Evolutionary conservation across 331 rosid species (phyloP).

Genomic region (Arachis monticola): DNA sequence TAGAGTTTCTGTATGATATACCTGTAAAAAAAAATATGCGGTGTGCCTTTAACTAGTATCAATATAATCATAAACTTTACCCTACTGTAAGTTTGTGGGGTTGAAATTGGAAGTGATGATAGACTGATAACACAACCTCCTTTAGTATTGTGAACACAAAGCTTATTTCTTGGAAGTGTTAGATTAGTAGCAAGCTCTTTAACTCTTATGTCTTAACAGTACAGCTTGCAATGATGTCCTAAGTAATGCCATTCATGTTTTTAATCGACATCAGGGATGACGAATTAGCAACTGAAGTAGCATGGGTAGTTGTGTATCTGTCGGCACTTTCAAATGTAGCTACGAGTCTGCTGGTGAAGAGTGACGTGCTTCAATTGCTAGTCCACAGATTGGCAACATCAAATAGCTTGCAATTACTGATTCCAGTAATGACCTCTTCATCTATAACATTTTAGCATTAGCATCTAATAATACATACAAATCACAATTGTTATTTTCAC

Average conservation of each 20-base stretch:
- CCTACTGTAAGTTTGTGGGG: constrained; percentile 36
- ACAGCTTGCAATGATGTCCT: constrained; percentile 28
- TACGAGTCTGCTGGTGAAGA: constrained; percentile 72
- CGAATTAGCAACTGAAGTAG: constrained; percentile 92
- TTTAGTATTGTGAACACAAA: constrained; percentile 32
- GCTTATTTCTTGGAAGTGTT: constrained; percentile 33
- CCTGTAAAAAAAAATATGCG: too few relatives aligned
- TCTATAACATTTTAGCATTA: constrained; percentile 22
- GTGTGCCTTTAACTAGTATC: constrained; percentile 26
- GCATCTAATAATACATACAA: constrained; percentile 21
- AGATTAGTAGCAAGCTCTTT: constrained; percentile 27
- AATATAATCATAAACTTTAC: constrained; percentile 22
- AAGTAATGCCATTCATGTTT: constrained; percentile 34
- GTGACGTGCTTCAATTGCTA: constrained; percentile 78
- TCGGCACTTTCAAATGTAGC: constrained; percentile 94
- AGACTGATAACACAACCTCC: constrained; percentile 31
- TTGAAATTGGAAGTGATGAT: constrained; percentile 33
- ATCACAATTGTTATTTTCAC: constrained; percentile 25
- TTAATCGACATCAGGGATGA: constrained; percentile 72
- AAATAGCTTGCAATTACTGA: constrained; percentile 76
- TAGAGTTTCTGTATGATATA: neutral
- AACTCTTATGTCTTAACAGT: constrained; percentile 28
- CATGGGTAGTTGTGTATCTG: constrained; percentile 96
- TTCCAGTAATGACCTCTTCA: constrained; percentile 69
- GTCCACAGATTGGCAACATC: constrained; percentile 79